These are phyloP conservation scores for Hypoxylon crocopeplum DNA, from an alignment of 495 filamentous ascomycete species.

Conservation along the genomic window DNA sequence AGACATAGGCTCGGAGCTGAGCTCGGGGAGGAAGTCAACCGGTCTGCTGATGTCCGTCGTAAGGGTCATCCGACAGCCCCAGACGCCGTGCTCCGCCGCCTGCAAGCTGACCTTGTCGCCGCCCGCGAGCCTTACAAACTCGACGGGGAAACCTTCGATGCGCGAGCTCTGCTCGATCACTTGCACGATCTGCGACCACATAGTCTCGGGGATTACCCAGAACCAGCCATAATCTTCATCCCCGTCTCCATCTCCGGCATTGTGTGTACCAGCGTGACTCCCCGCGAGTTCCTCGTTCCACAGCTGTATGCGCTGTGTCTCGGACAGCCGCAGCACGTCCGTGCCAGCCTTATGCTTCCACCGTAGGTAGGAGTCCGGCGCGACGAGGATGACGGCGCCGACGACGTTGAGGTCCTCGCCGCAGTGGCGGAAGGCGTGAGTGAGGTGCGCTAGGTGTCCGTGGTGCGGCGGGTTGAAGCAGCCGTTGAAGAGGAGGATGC, in stretches of 20 bases:
- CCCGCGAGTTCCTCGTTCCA: slow-evolving; percentile 12
- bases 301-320: slow-evolving; percentile 1
- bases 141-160: neutral
- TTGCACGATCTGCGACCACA: neutral
- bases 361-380: slow-evolving; percentile 2
- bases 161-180: neutral
- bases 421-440: slow-evolving; percentile 15
- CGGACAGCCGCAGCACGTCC: neutral
- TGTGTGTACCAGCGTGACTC: too few species aligned
- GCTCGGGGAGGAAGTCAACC: slow-evolving; percentile 7
- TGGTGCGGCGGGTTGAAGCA: slow-evolving; percentile 43
- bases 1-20: neutral
- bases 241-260: too few species aligned
- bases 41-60: slow-evolving; percentile 21
- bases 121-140: slow-evolving; percentile 23
- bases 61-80: slow-evolving; percentile 9
- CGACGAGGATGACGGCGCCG: slow-evolving; percentile 19
- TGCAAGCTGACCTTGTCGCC: slow-evolving; percentile 15
- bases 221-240: neutral
- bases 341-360: neutral
- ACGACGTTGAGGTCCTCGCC: slow-evolving; percentile 12
- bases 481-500: slow-evolving; percentile 35
- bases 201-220: slow-evolving; percentile 12
- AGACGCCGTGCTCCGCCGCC: slow-evolving; percentile 2
- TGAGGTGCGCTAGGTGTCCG: slow-evolving; percentile 26